Base-by-base conservation (phyloP, 345 rosid genomes). In the Chamaenerion angustifolium region DNA sequence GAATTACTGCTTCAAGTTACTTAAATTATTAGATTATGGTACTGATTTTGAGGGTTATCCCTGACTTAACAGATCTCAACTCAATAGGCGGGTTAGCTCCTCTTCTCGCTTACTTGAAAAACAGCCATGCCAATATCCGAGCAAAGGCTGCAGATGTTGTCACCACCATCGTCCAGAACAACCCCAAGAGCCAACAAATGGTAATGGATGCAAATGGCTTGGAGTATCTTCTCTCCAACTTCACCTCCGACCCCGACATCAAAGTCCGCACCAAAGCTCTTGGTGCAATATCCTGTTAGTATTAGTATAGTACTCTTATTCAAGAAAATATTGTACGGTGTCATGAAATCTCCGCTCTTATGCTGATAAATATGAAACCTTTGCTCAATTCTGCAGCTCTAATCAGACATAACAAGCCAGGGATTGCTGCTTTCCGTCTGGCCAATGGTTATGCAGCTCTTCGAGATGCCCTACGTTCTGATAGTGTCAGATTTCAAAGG, bases 151-250 rank as follows among this genome's bases (percentile, higher is more conserved):
- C 94, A 0, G 94, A 86, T 21, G 94, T 90, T 46, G 70, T 83
- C 47, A 66, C 85, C 48, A 86, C 96, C 2, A 67, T 90, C 48
- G 96, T 83, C 48, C 98, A 90, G 77, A 90, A 90, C 70, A 90
- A 90, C 65, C 92, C 95, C 15, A 65, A 64, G 46, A 73, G 98
- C 63, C 96, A 90, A 60, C 85, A 80, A 52, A 65, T 87, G 59
- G 96, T 90, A 52, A 83, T 86, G 95, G 96, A 90, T 57, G 92
- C 98, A 60, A 90, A 83, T 62, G 98, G 95, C 41, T 68, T 90
- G 14, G 95, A 81, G 53, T 80, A 83, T 47, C 80, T 90, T 9
- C 64, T 86, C 31, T 52, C 74, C 45, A 86, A 80, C 73, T 83
- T 86, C 61, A 18, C 69, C 2, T 60, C 81, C 16, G 94, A 90